Conservation (phyloP, 2,329 filamentous ascomycete genomes). For the Ascochyta viciae-villosae region DNA sequence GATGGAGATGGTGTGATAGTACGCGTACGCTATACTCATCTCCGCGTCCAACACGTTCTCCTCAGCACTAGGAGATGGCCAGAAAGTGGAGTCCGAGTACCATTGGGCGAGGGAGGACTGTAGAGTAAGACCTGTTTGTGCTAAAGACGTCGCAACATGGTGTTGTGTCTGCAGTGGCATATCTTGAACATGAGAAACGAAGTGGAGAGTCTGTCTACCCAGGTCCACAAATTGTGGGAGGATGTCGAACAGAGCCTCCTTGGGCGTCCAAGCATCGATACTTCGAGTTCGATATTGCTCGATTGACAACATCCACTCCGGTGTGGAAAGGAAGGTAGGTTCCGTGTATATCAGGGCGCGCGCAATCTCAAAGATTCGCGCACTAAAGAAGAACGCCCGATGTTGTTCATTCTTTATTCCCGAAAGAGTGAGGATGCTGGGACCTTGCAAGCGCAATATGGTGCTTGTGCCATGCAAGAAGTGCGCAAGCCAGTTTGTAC, state of each 20-base stretch:
- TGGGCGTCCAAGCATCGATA: conserved; percentile 25
- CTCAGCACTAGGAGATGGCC: too few relatives aligned
- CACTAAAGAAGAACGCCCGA: conserved; percentile 35
- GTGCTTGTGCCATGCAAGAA: conserved; percentile 38
- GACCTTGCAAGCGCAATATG: conserved; percentile 32
- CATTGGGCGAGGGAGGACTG: conserved; percentile 25
- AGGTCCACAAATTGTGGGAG: conserved; percentile 31
- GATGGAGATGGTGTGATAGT: conserved; percentile 38
- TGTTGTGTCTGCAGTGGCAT: neutral
- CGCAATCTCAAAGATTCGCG: conserved; percentile 38
- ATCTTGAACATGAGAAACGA: neutral
- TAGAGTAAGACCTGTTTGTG: conserved; percentile 28
- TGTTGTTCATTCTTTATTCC: conserved; percentile 9
- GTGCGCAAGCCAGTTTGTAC: conserved; percentile 36
- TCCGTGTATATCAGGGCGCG: conserved; percentile 35
- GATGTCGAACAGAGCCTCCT: conserved; percentile 38
- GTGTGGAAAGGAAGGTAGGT: conserved; percentile 30
- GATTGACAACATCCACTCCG: conserved; percentile 28
- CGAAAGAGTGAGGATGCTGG: conserved; percentile 12
- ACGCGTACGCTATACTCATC: conserved; percentile 21
- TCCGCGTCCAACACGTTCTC: conserved; percentile 16
- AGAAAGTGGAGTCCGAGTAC: neutral
- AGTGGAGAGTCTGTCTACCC: conserved; percentile 22
- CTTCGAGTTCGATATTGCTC: conserved; percentile 25
- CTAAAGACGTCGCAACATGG: conserved; percentile 14